Base-by-base conservation (phyloP, 371 early-diverging fungal species). In the Mortierella sp. region DNA sequence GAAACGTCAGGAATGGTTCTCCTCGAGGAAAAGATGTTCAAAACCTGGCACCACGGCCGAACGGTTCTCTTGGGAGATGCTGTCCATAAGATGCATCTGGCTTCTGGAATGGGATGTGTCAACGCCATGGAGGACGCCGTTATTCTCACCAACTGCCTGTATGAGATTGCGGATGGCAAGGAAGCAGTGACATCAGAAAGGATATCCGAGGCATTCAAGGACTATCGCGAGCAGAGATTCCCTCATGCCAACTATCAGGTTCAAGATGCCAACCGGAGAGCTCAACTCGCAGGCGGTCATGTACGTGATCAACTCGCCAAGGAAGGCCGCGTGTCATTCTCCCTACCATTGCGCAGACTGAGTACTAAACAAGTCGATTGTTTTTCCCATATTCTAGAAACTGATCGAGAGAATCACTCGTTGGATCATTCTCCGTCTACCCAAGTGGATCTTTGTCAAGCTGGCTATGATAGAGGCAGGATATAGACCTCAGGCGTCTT, bases 91-190 rank as follows among this genome's bases (percentile, higher is more conserved):
- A 50, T 58, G 59, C 57, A 60, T 31, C 61, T 58, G 9, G 56
- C 53, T 34, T 65, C 51, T 24, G 73, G 73, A 16, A 54, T 58
- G 30, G 48, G 48, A 9, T 65, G 61, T 13, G 56, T 60, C 3
- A 71, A 64, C 34, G 72, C 72, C 3, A 46, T 72, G 58, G 61
- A 66, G 41, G 67, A 72, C 49, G 63, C 72, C 2, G 67, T 72
- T 0, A 49, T 67, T 5, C 54, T 72, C 3, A 57, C 72, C 43
- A 72, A 72, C 42, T 71, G 64, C 28, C 26, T 60, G 52, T 64
- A 71, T 23, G 65, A 71, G 10, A 39, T 71, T 28, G 24, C 30
- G 8, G 30, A 28, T 27, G 51, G 51, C 13, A 50, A 50, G 50
- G 14, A 30, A 13, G 58, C 62, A 10, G 27, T 26, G 10, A 34